Percentiles rank a stretch among this genome's conserved stretches.
Evolutionary conservation across 2,329 filamentous ascomycete species (phyloP).

Genomic region (Alternaria atra): DNA sequence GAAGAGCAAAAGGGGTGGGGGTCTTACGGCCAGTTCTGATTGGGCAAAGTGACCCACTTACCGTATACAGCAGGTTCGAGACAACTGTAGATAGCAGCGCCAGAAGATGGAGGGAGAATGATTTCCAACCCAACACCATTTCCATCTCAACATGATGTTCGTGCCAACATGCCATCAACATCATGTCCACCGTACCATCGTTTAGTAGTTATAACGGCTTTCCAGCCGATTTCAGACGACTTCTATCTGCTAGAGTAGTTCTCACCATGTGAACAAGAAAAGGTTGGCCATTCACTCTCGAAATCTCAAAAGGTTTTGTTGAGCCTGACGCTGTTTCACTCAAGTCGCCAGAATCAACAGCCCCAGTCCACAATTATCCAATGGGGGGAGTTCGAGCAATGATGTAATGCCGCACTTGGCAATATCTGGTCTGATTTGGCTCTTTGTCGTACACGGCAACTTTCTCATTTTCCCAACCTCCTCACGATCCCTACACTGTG

Average conservation of each 20-base stretch:
- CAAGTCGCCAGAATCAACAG: neutral
- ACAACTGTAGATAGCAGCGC: neutral
- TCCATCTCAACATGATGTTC: neutral
- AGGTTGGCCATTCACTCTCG: neutral
- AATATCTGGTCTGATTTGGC: neutral
- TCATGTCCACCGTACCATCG: neutral
- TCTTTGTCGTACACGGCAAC: neutral
- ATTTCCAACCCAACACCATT: neutral
- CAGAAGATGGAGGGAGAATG: neutral
- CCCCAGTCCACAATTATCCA: neutral
- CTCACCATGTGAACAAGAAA: neutral
- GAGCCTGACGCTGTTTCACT: constrained; percentile 1
- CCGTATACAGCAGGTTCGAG: neutral
- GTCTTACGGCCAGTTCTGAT: neutral
- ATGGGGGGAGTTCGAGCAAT: neutral
- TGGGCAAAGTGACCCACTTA: neutral
- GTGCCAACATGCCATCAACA: neutral
- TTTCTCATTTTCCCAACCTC: neutral
- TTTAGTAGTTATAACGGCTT: neutral
- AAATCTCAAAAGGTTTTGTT: neutral
- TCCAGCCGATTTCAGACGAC: neutral
- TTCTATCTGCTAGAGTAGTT: neutral
- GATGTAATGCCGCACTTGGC: neutral
- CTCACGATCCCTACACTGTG: neutral
- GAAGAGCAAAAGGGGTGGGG: neutral